Base-by-base conservation (phyloP, 768 basidiomycete species). In the Solioccasus polychromus region DNA sequence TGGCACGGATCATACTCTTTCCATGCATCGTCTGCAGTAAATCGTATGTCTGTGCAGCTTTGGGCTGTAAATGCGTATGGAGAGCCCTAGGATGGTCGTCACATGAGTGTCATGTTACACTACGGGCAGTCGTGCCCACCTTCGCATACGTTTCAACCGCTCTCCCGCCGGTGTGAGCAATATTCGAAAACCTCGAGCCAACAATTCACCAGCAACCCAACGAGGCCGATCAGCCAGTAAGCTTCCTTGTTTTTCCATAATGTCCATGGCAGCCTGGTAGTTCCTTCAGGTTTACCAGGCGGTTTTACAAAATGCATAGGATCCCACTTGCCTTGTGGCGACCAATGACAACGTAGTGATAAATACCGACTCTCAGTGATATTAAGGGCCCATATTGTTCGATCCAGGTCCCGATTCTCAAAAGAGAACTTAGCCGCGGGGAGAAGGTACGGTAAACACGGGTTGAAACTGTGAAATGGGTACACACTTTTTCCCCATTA, bases 161-260 rank as follows among this genome's bases (percentile, higher is more conserved):
- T 77, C 78, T 0, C 79, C 77, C 1, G 70, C 70, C 0, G 70
- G 70, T 5, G 73, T 75, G 14, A 77, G 62, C 17, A 80, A 36
- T 14, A 76, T 61, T 22, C 79, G 58, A 73, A 80, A 76, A 0
- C 79, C 79, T 7, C 79, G 74, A 1, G 70, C 71, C 1, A 80
- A 61, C 0, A 76, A 70, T 45, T 80, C 76, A 1, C 79, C 79
- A 0, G 79, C 69, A 23, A 80, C 74, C 19, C 62, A 70, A 1
- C 60, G 53, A 3, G 79, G 79, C 40, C 78, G 59, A 55, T 80
- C 80, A 1, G 65, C 72, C 11, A 73, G 59, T 0, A 61, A 50
- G 1, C 72, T 72, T 0, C 79, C 79, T 52, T 80, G 77, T 47
- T 75, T 75, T 56, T 82, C 79, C 78, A 82, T 76, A 41, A 81